Conservation (phyloP, 495 filamentous ascomycete genomes). For the Podospora bellae-mahoneyi region DNA sequence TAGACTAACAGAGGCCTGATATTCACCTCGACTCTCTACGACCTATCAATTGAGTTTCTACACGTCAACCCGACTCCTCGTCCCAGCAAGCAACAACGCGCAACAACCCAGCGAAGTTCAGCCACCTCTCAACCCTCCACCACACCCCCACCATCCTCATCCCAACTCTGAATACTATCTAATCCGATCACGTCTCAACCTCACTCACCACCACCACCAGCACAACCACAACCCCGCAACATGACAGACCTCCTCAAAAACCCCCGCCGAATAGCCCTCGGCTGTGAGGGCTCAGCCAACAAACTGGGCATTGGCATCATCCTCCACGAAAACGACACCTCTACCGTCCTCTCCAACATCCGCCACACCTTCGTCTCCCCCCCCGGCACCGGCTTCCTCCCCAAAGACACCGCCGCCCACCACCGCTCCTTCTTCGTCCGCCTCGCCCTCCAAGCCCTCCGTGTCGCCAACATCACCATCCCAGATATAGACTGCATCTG, state of each 20-base stretch:
- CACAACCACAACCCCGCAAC: background rate
- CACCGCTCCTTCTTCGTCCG: conserved; percentile 82
- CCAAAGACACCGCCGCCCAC: conserved; percentile 91
- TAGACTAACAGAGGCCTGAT: background rate
- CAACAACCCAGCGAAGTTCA: background rate
- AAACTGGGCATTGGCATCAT: conserved; percentile 95
- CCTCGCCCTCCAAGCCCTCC: conserved; percentile 71
- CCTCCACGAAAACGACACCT: conserved; percentile 60
- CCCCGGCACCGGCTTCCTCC: conserved; percentile 90
- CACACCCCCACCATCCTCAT: conserved; percentile 1
- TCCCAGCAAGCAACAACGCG: background rate
- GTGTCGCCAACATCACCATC: conserved; percentile 58
- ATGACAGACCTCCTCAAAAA: conserved; percentile 21
- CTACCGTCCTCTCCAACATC: conserved; percentile 85
- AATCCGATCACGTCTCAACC: background rate
- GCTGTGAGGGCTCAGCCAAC: conserved; percentile 96
- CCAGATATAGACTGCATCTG: conserved; percentile 83
- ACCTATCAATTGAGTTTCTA: background rate
- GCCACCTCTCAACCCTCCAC: background rate
- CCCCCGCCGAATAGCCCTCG: conserved; percentile 65
- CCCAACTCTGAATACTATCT: background rate
- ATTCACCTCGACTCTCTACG: background rate
- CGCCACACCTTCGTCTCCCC: conserved; percentile 91
- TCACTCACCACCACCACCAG: background rate
- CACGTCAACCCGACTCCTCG: background rate